These are phyloP conservation scores for Centella asiatica DNA, from an alignment of 129 eudicot genomes.

Conservation along the genomic window DNA sequence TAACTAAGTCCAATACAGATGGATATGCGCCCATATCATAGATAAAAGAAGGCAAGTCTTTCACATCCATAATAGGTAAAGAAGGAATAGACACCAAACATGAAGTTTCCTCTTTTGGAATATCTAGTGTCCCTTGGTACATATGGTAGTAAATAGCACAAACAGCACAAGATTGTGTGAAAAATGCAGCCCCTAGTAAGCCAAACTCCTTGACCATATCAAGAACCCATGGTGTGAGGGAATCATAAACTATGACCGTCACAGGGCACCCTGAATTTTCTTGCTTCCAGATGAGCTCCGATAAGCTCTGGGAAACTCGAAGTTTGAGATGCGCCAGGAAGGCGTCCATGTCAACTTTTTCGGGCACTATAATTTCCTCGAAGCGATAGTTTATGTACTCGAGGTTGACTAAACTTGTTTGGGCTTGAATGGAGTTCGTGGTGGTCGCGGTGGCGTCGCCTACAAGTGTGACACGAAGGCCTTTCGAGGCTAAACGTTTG, in stretches of 20 bases:
- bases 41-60: conserved; percentile 36
- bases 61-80: conserved; percentile 14
- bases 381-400: no score
- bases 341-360: no score
- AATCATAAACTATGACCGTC: background rate
- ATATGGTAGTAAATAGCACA: conserved; percentile 25
- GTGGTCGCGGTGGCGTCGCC: background rate
- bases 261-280: background rate
- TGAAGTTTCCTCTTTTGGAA: conserved; percentile 2
- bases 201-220: conserved; percentile 25
- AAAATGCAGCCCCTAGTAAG: conserved; percentile 28
- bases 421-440: background rate
- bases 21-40: no score
- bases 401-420: no score
- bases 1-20: no score
- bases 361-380: no score
- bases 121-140: conserved; percentile 11
- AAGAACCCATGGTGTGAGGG: conserved; percentile 21
- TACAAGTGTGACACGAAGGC: background rate
- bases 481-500: background rate
- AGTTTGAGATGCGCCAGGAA: no score
- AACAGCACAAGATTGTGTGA: conserved; percentile 40
- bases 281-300: background rate
- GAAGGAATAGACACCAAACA: conserved; percentile 19
- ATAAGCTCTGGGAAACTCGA: background rate